Percentiles rank a stretch among this genome's conserved stretches.
phyloP scores from a whole-genome alignment of 257 asterid genomes.

The Rauvolfia tetraphylla region DNA sequence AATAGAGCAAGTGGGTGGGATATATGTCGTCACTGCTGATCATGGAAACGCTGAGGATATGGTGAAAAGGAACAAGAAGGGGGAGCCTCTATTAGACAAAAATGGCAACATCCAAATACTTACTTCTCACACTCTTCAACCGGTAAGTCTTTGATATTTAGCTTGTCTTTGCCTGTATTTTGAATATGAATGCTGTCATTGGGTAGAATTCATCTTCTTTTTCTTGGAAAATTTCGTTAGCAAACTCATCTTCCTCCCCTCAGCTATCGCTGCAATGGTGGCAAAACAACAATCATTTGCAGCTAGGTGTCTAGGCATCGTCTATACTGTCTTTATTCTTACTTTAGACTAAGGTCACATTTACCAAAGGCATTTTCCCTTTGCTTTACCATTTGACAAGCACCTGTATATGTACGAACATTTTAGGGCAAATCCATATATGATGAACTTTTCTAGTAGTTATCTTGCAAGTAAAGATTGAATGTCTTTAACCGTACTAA shows the following conservation, averaged over 20 bases:
- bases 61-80: slow-evolving; percentile 98
- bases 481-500: neutral
- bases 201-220: neutral
- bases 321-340: neutral
- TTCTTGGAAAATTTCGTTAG: neutral
- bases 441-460: neutral
- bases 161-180: neutral
- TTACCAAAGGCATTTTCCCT: neutral
- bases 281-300: neutral
- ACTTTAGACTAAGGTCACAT: neutral
- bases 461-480: neutral
- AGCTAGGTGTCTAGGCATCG: neutral
- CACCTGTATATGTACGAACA: neutral
- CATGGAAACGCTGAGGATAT: slow-evolving; percentile 99
- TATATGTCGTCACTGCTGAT: slow-evolving; percentile 92
- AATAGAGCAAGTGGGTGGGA: slow-evolving; percentile 89
- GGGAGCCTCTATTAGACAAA: slow-evolving; percentile 90
- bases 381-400: neutral
- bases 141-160: slow-evolving; percentile 47
- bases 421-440: neutral
- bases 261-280: neutral
- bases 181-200: neutral
- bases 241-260: neutral
- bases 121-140: slow-evolving; percentile 88
- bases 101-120: slow-evolving; percentile 76